These are phyloP conservation scores for Rugosomyces carneus DNA, from an alignment of 1,284 basidiomycete species.

Conservation along the genomic window DNA sequence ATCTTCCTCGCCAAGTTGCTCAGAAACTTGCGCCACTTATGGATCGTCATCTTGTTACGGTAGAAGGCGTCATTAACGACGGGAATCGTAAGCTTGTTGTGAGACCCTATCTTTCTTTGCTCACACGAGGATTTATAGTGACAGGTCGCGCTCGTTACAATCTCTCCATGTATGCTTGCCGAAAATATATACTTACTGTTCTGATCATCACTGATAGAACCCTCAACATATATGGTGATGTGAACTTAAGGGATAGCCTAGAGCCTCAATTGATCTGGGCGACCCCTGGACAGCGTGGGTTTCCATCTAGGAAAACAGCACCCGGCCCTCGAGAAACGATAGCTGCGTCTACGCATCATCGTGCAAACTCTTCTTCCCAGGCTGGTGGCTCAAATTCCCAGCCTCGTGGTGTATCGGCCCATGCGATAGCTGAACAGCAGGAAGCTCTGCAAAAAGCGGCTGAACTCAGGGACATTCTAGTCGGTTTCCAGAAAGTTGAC, in stretches of 20 bases:
- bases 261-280: conserved; percentile 72
- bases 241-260: conserved; percentile 50
- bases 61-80: conserved; percentile 72
- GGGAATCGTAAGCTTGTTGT: conserved; percentile 54
- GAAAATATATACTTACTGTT: neutral
- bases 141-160: conserved; percentile 40
- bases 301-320: conserved; percentile 26
- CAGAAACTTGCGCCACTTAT: conserved; percentile 63
- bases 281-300: conserved; percentile 60
- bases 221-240: conserved; percentile 65
- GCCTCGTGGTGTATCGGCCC: conserved; percentile 19
- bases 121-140: conserved; percentile 27
- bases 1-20: conserved; percentile 63
- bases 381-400: conserved; percentile 13
- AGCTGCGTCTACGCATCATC: conserved; percentile 14
- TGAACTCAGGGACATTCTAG: conserved; percentile 62
- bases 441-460: conserved; percentile 53
- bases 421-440: conserved; percentile 35
- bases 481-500: conserved; percentile 67
- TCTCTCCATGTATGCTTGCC: conserved; percentile 50
- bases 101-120: neutral
- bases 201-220: conserved; percentile 35
- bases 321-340: conserved; percentile 20
- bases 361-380: conserved; percentile 12
- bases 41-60: conserved; percentile 53